These are phyloP conservation scores for Turnera subulata DNA, from an alignment of 345 rosid genomes.

Conservation along the genomic window DNA sequence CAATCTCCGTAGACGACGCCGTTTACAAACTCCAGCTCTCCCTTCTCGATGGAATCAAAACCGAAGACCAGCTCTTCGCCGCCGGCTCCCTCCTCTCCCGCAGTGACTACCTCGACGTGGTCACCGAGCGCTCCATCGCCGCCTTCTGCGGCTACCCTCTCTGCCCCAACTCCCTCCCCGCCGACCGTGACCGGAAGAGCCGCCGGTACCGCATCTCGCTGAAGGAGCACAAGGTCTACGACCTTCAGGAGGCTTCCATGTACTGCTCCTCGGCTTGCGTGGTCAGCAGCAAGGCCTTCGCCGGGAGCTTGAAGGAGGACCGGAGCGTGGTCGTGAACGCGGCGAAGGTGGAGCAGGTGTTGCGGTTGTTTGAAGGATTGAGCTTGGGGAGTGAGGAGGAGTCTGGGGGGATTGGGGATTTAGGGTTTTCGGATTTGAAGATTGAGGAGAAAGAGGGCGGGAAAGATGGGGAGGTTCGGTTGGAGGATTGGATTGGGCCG, in stretches of 20 bases:
- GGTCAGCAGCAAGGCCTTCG: conserved; percentile 48
- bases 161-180: conserved; percentile 41
- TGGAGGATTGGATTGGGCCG: conserved; percentile 58
- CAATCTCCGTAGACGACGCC: conserved; percentile 42
- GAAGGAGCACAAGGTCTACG: conserved; percentile 73
- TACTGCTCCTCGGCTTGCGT: conserved; percentile 68
- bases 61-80: conserved; percentile 55
- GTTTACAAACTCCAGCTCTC: conserved; percentile 56
- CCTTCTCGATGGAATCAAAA: conserved; percentile 55
- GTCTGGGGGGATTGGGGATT: conserved; percentile 33
- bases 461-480: conserved; percentile 28
- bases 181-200: conserved; percentile 50
- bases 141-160: conserved; percentile 73
- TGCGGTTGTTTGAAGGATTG: conserved; percentile 41
- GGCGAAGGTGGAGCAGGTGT: conserved; percentile 38
- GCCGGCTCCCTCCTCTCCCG: conserved; percentile 58
- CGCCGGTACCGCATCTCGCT: conserved; percentile 59
- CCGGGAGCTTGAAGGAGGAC: conserved; percentile 47
- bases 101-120: conserved; percentile 68
- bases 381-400: conserved; percentile 21
- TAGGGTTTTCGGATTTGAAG: conserved; percentile 44
- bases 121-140: conserved; percentile 56
- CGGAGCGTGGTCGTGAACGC: conserved; percentile 43
- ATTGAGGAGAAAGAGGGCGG: conserved; percentile 51
- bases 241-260: conserved; percentile 48